Evolutionary conservation across 2,329 filamentous ascomycete species (phyloP), one percentile per base, ranked within the genome.

Genomic region (Talaromyces sp.): DNA sequence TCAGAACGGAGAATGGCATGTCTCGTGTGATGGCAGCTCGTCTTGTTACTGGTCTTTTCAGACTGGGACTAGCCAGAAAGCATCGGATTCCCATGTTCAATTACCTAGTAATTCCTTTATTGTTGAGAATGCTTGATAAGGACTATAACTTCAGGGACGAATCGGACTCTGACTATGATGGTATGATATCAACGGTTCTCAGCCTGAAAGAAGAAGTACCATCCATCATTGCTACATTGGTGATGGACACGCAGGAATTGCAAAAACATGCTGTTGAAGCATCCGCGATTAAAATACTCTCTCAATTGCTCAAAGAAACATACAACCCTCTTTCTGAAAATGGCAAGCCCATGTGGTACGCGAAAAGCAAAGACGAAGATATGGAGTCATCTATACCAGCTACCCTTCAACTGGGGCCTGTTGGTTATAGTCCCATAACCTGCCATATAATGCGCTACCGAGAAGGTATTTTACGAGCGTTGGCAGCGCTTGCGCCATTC

Each of bases 191-290:
- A 12, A 69, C 77, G 12, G 78, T 79, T 23, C 81, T 84, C 68
- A 74, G 78, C 8, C 81, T 92, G 12, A 81, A 87, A 61, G 90
- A 93, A 72, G 85, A 86, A 65, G 87, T 90, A 1, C 91, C 93
- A 7, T 83, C 86, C 1, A 84, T 96, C 11, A 81, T 98, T 61
- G 91, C 92, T 16, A 86, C 88, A 52, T 81, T 98, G 42, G 86
- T 96, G 18, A 86, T 87, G 28, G 91, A 95, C 70, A 92, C 88
- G 72, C 86, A 89, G 64, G 83, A 85, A 63, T 81, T 98, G 60
- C 93, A 98, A 75, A 90, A 88, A 69, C 88, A 91, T 40, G 92
- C 92, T 0, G 88, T 88, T 48, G 91, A 97, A 64, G 85, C 85
- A 52, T 81, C 81, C 61, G 84, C 85, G 11, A 82, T 90, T 60